Evolutionary conservation across 139 green algal species (phyloP), one percentile per base, ranked within the genome.

Genomic region (Closterium sp.): DNA sequence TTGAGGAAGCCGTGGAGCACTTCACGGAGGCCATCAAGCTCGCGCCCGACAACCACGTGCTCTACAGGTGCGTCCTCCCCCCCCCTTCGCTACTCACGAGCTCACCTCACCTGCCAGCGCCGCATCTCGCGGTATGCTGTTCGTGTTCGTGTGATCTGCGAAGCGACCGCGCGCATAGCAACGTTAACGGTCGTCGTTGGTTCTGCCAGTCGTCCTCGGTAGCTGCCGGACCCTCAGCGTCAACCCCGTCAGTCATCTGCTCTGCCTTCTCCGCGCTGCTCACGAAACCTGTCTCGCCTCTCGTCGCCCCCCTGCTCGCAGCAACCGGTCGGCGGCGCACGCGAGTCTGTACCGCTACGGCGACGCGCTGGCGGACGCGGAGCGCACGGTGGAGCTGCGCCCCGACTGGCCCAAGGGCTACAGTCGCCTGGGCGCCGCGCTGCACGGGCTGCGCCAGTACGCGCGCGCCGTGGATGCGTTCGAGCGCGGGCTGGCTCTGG

Each of bases 321-420:
- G 95, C 95, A 99, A 99, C 95, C 95, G 97, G 13, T 98, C 97
- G 2, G 98, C 98, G 9, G 94, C 96, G 21, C 95, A 95, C 79
- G 93, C 94, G 17, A 91, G 79, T 2, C 91, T 99, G 22, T 92
- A 97, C n/a, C 32, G 95, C 4, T 99, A 97, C 89, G 84, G 96
- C 4, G 95, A 96, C 0, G 98, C 98, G 0, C 93, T 99, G 42
- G 94, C 94, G 19, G 98, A 99, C 91, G 98, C 97, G 5, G 87
- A 97, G 34, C 97, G 95, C 90, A 93, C 90, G 24, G 96, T 99
- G 10, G 93, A 96, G 84, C 91, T 99, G 9, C 99, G 98, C 94
- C 95, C 97, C 3, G 96, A 98, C 84, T 95, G 92, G 92, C 86
- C 96, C 29, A 99, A 99, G 96, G 98, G 98, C 62, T 99, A 99